Evolutionary conservation across 148 eudicot genomes (phyloP).

Genomic region (Rhododendron griersonianum): DNA sequence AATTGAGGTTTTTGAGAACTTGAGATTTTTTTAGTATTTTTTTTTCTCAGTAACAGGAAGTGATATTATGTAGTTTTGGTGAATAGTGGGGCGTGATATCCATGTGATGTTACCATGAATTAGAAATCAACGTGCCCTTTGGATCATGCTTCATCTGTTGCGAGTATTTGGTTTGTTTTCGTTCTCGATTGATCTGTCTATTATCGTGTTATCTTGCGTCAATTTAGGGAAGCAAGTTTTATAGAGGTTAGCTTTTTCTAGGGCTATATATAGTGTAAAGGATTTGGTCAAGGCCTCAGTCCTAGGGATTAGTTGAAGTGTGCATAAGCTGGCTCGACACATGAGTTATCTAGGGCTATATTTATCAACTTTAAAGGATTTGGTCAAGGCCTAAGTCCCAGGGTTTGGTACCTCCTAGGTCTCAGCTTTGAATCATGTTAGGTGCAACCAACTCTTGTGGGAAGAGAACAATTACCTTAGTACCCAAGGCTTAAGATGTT

Average conservation of each 20-base stretch:
- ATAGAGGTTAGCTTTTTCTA: not conserved
- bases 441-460: not conserved
- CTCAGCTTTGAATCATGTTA: not conserved
- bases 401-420: not conserved
- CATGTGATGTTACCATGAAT: not conserved
- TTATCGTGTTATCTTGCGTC: not conserved
- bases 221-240: not conserved
- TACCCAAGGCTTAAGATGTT: not conserved
- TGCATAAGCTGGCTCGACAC: not conserved
- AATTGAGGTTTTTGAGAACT: not conserved
- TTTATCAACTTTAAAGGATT: not conserved
- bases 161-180: not conserved
- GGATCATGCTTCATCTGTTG: not conserved
- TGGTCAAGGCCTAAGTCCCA: not conserved
- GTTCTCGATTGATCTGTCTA: not conserved
- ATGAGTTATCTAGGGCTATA: not conserved
- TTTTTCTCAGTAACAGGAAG: not conserved
- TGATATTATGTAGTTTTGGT: not conserved
- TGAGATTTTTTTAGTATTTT: not conserved
- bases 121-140: not conserved
- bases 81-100: not conserved
- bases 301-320: not conserved
- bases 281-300: not conserved
- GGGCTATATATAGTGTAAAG: not conserved
- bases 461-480: not conserved